Conservation (phyloP, 2,329 filamentous ascomycete species). For the Chaetothyriales sp. region DNA sequence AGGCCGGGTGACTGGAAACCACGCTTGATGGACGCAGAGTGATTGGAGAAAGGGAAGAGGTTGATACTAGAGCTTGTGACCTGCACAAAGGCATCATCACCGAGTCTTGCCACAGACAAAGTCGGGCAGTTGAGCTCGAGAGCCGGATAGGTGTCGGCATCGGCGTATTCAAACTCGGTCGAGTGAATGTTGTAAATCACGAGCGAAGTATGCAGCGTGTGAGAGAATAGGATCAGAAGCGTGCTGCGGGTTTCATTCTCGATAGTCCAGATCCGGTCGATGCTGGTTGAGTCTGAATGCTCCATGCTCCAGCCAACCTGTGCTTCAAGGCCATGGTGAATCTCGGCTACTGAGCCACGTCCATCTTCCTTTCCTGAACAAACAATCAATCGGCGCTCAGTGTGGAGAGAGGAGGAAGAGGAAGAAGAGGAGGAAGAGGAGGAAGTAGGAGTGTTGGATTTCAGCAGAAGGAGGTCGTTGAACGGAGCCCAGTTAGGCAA, state of each 20-base stretch:
- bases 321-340: constrained; percentile 55
- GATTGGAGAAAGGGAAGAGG: constrained; percentile 1
- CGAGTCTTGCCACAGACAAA: constrained; percentile 27
- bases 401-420: neutral
- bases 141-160: constrained; percentile 24
- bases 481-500: constrained; percentile 49
- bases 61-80: constrained; percentile 21
- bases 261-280: constrained; percentile 31
- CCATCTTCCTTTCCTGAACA: constrained; percentile 20
- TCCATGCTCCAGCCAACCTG: constrained; percentile 38
- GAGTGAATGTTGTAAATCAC: constrained; percentile 25
- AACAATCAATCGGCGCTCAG: constrained; percentile 7
- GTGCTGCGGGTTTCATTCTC: constrained; percentile 21
- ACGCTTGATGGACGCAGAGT: neutral
- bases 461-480: constrained; percentile 26
- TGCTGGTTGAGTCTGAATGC: constrained; percentile 26
- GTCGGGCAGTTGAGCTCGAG: constrained; percentile 30
- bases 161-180: constrained; percentile 26
- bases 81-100: constrained; percentile 25
- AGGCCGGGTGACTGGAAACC: neutral
- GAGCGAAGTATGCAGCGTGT: constrained; percentile 26
- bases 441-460: constrained; percentile 3
- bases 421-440: neutral
- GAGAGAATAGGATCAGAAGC: constrained; percentile 28
- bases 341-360: constrained; percentile 50